Percentiles rank a stretch among this genome's conserved stretches.
phyloP scores from a whole-genome alignment of 306 rosid genomes.

The Ammopiptanthus mongolicus region DNA sequence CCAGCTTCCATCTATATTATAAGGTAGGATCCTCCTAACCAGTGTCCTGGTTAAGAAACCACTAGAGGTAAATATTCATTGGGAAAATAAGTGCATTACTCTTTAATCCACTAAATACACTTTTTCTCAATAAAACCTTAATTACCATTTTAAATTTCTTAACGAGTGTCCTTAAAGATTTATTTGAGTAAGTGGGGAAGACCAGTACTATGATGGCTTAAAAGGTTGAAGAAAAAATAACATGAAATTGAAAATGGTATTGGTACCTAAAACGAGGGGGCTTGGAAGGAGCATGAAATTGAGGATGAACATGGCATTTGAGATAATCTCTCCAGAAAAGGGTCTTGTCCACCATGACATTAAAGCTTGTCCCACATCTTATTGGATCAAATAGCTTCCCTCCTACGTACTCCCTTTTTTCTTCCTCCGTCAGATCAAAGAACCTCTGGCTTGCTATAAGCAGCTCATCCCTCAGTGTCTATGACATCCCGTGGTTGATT shows the following conservation, averaged over 20 bases:
- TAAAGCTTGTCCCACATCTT: slow-evolving; percentile 60
- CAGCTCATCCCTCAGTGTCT: slow-evolving; percentile 31
- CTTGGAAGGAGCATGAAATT: slow-evolving; percentile 42
- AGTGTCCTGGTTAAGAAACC: no score
- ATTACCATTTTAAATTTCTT: no score
- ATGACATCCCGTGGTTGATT: slow-evolving; percentile 49
- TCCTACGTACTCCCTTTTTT: slow-evolving; percentile 35
- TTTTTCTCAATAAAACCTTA: no score
- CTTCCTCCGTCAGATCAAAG: slow-evolving; percentile 44
- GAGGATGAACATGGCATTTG: slow-evolving; percentile 60
- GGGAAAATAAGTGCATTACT: no score
- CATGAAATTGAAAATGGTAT: background rate
- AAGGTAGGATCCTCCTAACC: no score
- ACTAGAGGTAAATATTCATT: no score
- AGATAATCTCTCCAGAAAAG: slow-evolving; percentile 65
- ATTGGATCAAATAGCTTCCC: slow-evolving; percentile 37
- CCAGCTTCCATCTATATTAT: no score
- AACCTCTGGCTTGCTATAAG: slow-evolving; percentile 23
- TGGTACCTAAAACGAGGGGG: slow-evolving; percentile 50
- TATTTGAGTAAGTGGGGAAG: no score
- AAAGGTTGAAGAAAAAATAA: background rate
- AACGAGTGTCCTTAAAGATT: no score
- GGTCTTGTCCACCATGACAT: slow-evolving; percentile 29
- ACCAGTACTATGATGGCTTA: no score
- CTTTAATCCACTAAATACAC: no score